These are phyloP conservation scores for Mallotus repandus DNA, from an alignment of 441 rosid genomes.

Conservation along the genomic window DNA sequence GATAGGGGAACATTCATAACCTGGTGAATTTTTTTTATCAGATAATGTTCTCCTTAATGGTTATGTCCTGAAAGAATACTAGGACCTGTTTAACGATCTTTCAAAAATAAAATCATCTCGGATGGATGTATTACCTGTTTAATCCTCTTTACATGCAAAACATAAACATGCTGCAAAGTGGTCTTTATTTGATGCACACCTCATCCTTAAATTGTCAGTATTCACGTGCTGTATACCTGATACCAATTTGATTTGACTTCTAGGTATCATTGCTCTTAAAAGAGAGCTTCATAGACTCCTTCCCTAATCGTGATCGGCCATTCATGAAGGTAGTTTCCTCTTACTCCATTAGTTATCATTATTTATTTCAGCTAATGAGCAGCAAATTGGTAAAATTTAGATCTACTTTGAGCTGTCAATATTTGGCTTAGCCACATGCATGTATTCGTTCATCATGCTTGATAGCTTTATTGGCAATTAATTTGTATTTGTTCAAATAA, in stretches of 20 bases:
- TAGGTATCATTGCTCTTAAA: constrained; percentile 94
- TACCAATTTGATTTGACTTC: constrained; percentile 12
- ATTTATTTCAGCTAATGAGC: background rate
- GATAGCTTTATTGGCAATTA: background rate
- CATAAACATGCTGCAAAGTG: background rate
- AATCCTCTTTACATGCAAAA: background rate
- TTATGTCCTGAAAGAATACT: background rate
- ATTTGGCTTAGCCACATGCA: background rate
- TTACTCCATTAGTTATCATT: background rate
- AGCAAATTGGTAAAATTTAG: background rate
- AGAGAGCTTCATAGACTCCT: constrained; percentile 91
- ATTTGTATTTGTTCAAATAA: background rate
- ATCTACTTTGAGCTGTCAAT: too few species aligned
- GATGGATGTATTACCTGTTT: too few species aligned
- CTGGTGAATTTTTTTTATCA: background rate
- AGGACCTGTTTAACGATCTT: background rate
- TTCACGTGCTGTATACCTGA: constrained; percentile 12
- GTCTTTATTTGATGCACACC: background rate
- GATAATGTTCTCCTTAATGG: background rate
- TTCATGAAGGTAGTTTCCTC: constrained; percentile 64
- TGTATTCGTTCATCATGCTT: background rate
- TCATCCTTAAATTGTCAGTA: constrained; percentile 33
- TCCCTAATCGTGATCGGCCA: constrained; percentile 64
- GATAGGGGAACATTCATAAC: background rate
- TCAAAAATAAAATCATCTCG: background rate